Evolutionary conservation across 306 rosid species (phyloP).

Genomic region (Prunus dulcis): DNA sequence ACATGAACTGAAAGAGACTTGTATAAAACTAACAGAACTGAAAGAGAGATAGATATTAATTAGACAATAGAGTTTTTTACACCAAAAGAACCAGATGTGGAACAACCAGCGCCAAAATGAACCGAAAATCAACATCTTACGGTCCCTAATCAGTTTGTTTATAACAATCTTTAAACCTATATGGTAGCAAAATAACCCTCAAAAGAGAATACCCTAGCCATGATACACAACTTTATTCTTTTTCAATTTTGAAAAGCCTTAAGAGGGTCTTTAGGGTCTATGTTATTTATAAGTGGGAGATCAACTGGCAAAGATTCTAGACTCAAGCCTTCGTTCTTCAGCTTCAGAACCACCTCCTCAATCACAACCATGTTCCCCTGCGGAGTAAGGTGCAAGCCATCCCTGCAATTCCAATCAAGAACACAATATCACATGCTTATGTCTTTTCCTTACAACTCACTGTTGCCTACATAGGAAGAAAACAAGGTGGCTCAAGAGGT

Average conservation of each 20-base stretch:
- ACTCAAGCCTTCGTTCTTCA: constrained; percentile 50
- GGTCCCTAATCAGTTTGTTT: neutral
- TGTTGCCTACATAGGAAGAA: neutral
- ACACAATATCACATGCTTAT: constrained; percentile 4
- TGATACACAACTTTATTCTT: neutral
- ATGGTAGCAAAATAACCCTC: constrained; percentile 19
- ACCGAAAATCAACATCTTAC: neutral
- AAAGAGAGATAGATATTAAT: neutral
- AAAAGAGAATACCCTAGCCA: neutral
- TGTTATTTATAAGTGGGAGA: constrained; percentile 58
- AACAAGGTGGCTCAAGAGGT: neutral
- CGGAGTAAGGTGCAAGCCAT: constrained; percentile 71
- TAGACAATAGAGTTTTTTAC: neutral
- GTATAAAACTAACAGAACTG: neutral
- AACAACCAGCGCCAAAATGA: constrained; percentile 3
- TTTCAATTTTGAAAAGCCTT: constrained; percentile 43
- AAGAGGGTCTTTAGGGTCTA: constrained; percentile 66
- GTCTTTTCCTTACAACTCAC: neutral
- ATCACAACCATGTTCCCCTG: constrained; percentile 63
- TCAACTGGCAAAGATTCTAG: constrained; percentile 48
- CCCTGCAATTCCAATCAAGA: constrained; percentile 46
- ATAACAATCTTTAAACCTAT: neutral
- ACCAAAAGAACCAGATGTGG: neutral
- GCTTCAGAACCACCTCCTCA: constrained; percentile 58
- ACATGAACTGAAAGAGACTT: neutral